Conservation (phyloP, 2,329 filamentous ascomycete genomes). For the Colletotrichum brevisporum region DNA sequence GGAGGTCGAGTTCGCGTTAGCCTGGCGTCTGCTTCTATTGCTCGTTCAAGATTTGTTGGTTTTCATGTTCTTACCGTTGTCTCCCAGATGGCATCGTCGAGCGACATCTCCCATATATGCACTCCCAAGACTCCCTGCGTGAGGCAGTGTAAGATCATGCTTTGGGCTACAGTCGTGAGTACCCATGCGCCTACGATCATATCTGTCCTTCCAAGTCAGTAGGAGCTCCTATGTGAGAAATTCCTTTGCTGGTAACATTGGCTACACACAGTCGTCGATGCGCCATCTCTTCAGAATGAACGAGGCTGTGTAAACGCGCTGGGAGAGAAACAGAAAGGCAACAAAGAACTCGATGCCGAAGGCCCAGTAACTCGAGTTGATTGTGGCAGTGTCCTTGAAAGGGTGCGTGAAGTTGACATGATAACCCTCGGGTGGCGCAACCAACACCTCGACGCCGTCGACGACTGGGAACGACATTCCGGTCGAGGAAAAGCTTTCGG, state of each 20-base stretch:
- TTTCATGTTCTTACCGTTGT: conserved; percentile 5
- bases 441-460: conserved; percentile 21
- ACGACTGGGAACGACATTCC: conserved; percentile 18
- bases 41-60: conserved; percentile 5
- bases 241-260: too few species aligned
- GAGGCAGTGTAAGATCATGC: neutral
- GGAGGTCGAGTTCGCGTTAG: neutral
- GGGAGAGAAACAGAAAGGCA: conserved; percentile 37
- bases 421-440: conserved; percentile 38
- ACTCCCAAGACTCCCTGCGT: conserved; percentile 5
- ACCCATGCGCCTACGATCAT: conserved; percentile 7
- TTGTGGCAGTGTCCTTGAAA: conserved; percentile 18
- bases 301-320: conserved; percentile 46
- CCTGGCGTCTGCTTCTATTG: neutral
- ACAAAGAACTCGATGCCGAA: conserved; percentile 37
- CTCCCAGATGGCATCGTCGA: conserved; percentile 12
- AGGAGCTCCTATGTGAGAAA: too few species aligned
- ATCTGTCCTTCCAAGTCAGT: neutral
- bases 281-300: conserved; percentile 40
- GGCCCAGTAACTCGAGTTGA: conserved; percentile 39
- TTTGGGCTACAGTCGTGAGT: neutral
- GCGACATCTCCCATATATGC: conserved; percentile 40
- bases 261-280: conserved; percentile 42
- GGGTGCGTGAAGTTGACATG: conserved; percentile 46
- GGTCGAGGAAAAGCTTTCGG: neutral